phyloP scores from a whole-genome alignment of 1,284 basidiomycete species.

The Tylopilus sp. region DNA sequence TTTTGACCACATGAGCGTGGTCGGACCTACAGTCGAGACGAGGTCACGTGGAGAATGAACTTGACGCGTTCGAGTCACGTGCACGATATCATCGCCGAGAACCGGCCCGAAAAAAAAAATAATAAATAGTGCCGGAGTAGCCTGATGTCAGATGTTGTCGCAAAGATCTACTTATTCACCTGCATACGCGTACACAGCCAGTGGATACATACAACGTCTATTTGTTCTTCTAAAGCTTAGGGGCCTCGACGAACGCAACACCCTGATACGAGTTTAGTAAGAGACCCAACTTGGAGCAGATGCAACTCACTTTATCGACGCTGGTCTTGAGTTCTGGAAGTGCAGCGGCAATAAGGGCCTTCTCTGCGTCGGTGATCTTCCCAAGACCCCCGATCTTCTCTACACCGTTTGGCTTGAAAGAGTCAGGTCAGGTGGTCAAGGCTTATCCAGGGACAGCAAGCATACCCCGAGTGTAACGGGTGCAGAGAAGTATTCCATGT shows the following conservation, averaged over 20 bases:
- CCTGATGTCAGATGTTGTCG: background rate
- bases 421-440: slow-evolving; percentile 2
- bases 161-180: slow-evolving; percentile 4
- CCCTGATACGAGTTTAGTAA: slow-evolving; percentile 29
- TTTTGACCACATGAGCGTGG: slow-evolving; percentile 56
- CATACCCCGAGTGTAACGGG: slow-evolving; percentile 82
- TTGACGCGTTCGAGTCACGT: slow-evolving; percentile 30
- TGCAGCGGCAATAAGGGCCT: slow-evolving; percentile 72
- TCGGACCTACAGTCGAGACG: background rate
- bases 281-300: background rate
- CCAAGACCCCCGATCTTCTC: slow-evolving; percentile 79
- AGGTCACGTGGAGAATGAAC: slow-evolving; percentile 31
- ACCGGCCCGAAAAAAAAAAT: no score
- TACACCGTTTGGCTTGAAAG: slow-evolving; percentile 68
- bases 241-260: slow-evolving; percentile 34
- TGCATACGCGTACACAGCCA: slow-evolving; percentile 8
- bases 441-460: slow-evolving; percentile 14
- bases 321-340: slow-evolving; percentile 78
- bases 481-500: slow-evolving; percentile 83
- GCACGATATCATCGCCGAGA: slow-evolving; percentile 9
- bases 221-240: slow-evolving; percentile 35
- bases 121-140: no score
- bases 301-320: slow-evolving; percentile 64
- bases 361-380: slow-evolving; percentile 67
- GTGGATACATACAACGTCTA: background rate